Base-by-base conservation (phyloP, 805 yeast species). In the Starmerella apicola region DNA sequence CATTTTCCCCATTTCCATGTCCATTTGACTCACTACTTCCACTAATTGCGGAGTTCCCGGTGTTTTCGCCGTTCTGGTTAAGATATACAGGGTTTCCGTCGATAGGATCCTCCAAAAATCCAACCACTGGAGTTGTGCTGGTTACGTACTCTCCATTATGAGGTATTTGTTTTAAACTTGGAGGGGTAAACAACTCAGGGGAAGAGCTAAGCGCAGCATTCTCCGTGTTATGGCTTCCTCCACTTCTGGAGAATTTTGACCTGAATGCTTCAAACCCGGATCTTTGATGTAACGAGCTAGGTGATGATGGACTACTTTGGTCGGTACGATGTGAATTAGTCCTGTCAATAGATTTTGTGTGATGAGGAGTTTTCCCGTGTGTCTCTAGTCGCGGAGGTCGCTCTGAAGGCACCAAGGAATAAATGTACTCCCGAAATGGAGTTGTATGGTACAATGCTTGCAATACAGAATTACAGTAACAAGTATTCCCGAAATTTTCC, bases 381-480 rank as follows among this genome's bases (percentile, higher is more conserved):
- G 56, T 55, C 4, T 18, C 6, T 46, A 42, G 33, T 49, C 67
- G 68, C 43, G 73, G 58, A 36, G 54, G 60, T 42, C 70, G 58
- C 39, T 44, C 45, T 7, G 43, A 28, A 2, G 33, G 57, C 54
- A 19, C 46, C 30, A 20, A 37, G 8, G 38, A 20, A 7, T 33
- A 57, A 1, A 81, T 55, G 38, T 66, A 67, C 15, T 65, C 59
- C 34, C 96, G 70, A 53, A 91, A 84, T 22, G 69, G 70, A 20
- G 71, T 68, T 3, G 88, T 70, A 61, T 81, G 78, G 64, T 73
- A 88, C 8, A 88, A 68, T 49, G 94, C 83, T 58, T 91, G 98
- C 19, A 91, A 62, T 23, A 91, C 81, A 8, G 95, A 83, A 52
- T 91, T 91, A 60, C 94, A 82, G 63, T 88, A 88, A 62, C 97